These are phyloP conservation scores for Mycena filopes DNA, from an alignment of 768 basidiomycete species.

Conservation along the genomic window DNA sequence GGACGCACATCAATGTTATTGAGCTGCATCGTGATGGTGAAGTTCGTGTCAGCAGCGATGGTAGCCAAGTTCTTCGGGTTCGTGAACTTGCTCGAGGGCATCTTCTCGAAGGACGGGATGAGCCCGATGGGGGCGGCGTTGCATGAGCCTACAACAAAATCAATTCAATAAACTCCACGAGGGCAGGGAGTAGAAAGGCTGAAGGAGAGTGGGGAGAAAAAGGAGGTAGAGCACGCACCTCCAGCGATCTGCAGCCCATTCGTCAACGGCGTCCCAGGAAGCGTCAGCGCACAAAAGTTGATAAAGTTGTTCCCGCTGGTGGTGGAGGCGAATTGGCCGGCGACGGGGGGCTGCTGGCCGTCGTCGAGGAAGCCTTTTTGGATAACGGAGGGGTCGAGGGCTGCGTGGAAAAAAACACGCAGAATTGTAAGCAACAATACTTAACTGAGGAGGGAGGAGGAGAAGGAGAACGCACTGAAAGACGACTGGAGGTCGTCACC, in stretches of 20 bases:
- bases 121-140: slow-evolving; percentile 1
- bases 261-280: neutral
- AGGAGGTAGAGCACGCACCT: too few relatives aligned
- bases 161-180: too few relatives aligned
- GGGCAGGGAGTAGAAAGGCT: too few relatives aligned
- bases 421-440: too few relatives aligned
- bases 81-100: slow-evolving; percentile 1
- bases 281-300: neutral
- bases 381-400: neutral
- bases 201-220: too few relatives aligned
- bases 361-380: neutral
- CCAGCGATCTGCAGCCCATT: neutral
- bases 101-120: neutral
- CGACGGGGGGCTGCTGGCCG: neutral
- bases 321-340: neutral
- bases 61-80: neutral
- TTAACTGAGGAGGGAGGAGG: too few relatives aligned
- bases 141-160: neutral
- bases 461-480: too few relatives aligned
- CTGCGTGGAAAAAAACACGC: neutral
- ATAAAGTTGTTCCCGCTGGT: slow-evolving; percentile 10
- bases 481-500: too few relatives aligned
- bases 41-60: neutral
- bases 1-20: neutral
- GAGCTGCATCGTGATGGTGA: neutral